Evolutionary conservation across 306 rosid genomes (phyloP), one percentile per base, ranked within the genome.

Genomic region (Vigna trinervia): DNA sequence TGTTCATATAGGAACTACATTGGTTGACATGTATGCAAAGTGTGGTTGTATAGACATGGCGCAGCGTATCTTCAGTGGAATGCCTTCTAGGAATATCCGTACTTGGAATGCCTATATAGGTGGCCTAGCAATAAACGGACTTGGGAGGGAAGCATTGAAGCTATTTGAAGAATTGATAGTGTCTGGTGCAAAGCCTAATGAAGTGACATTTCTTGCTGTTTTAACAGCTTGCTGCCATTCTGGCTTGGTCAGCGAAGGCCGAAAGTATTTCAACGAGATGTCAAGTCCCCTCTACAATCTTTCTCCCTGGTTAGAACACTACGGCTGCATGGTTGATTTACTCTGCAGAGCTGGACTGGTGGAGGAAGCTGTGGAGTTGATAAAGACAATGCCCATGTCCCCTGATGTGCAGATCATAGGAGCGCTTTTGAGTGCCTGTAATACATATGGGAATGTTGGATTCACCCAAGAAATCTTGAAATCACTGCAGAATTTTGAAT

Each of bases 371-470:
- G 79, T 74, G 59, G 86, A 78, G 79, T 76, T 93, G 84, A 82
- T 89, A 85, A 87, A 78, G 72, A 80, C 83, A 63, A 91, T 93
- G 98, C 89, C 92, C 5, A 88, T 91, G 90, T 80, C 84, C 70
- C 98, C 97, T n/a, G 98, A 91, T 86, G 85, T 81, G 80, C 84
- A 83, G 78, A 93, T 91, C 53, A 77, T 89, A 81, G 97, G 97
- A 71, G 87, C 93, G 83, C 86, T 89, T 70, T 87, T 91, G 70
- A 80, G 88, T 17, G 86, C 91, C 65, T 89, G 85, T 69, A 87
- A 77, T 71, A 81, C 90, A 59, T 76, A 73, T 59, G 91, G 89
- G 73, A 79, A 86, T 57, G 68, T 79, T 17, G 89, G 82, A 69
- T 87, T 88, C 80, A 83, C 97, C 60, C 85, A 59, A 51, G 83